Evolutionary conservation across 2,329 filamentous ascomycete species (phyloP).

Genomic region (Penicillium fuscoglaucum): DNA sequence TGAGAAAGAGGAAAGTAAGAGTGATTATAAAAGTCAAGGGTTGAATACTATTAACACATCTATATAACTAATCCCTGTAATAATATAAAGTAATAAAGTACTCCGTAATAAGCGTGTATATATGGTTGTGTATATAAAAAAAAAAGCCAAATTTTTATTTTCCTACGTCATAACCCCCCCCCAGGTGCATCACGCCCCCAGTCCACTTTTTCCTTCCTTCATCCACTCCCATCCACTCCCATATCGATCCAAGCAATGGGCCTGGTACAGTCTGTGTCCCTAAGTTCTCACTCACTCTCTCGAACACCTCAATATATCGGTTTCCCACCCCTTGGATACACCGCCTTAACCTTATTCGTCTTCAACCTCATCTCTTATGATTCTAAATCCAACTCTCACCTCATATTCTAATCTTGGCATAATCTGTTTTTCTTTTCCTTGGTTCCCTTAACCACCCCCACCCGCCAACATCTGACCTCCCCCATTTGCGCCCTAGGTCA

Average conservation of each 20-base stretch:
- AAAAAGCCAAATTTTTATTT: constrained; percentile 10
- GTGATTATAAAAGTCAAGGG: too few relatives aligned
- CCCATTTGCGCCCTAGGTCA: constrained; percentile 19
- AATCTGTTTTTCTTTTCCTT: constrained; percentile 6
- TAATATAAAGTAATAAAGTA: neutral
- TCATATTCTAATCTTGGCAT: constrained; percentile 8
- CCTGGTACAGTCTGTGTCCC: constrained; percentile 19
- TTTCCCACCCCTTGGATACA: constrained; percentile 6
- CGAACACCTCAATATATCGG: constrained; percentile 1
- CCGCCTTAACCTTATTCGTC: constrained; percentile 19
- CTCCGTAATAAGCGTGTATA: neutral
- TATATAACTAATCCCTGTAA: too few relatives aligned
- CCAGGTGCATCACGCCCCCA: constrained; percentile 24
- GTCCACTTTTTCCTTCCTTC: constrained; percentile 22
- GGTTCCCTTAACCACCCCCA: neutral
- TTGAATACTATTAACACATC: too few relatives aligned
- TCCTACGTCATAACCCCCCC: constrained; percentile 37
- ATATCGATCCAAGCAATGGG: constrained; percentile 26
- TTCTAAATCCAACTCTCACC: constrained; percentile 14
- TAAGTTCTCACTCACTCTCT: constrained; percentile 1
- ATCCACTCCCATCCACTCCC: constrained; percentile 19
- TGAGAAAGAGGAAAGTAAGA: too few relatives aligned
- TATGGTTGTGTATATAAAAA: too few relatives aligned
- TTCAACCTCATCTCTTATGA: constrained; percentile 1
- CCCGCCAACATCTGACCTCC: constrained; percentile 2